Evolutionary conservation across 2,329 filamentous ascomycete genomes (phyloP), one percentile per base, ranked within the genome.

Genomic region (Didymella segeticola): DNA sequence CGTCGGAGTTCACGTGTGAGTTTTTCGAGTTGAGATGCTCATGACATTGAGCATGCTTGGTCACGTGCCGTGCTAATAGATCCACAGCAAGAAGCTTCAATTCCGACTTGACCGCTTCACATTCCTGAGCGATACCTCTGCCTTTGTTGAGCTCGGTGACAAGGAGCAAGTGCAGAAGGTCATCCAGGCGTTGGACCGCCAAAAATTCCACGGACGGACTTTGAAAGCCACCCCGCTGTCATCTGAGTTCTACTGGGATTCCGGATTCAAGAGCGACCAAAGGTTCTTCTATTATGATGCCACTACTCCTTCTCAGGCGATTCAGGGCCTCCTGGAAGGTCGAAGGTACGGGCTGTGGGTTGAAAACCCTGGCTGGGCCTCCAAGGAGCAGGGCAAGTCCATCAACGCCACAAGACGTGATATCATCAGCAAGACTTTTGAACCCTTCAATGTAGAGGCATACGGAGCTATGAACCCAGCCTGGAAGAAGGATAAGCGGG

Each of bases 81-180:
- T 37, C 14, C 1, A 15, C 20, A 69, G 67, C 29, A 63, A 59
- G 46, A 57, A 36, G n/a, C 26, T 65, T 1, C 50, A 61, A 27
- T 31, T 64, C 17, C 49, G 27, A n/a, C 4, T 68, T 15, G 58
- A 68, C 47, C 63, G 63, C 25, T 68, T 66, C 51, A 60, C 47
- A 8, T 66, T 64, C 36, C 30, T 49, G 2, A 54, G 53, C 29
- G 45, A 57, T 17, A 52, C 27, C 3, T 45, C 26, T 20, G 62
- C 58, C n/a, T 61, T 55, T 27, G 34, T 65, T 7, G 58, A 68
- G 25, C 41, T 68, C 6, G 55, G 41, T 39, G 59, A 47, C 29
- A 37, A 60, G 19, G 36, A 61, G 33, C 58, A 70, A 56, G 63
- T 51, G 4, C 19, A 59, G n/a, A 50, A 52, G 49, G 58, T 57